Percentiles rank a stretch among this genome's conserved stretches.
These are phyloP conservation scores for Candida morakotiae DNA, from an alignment of 805 yeast genomes.

Conservation along the genomic window DNA sequence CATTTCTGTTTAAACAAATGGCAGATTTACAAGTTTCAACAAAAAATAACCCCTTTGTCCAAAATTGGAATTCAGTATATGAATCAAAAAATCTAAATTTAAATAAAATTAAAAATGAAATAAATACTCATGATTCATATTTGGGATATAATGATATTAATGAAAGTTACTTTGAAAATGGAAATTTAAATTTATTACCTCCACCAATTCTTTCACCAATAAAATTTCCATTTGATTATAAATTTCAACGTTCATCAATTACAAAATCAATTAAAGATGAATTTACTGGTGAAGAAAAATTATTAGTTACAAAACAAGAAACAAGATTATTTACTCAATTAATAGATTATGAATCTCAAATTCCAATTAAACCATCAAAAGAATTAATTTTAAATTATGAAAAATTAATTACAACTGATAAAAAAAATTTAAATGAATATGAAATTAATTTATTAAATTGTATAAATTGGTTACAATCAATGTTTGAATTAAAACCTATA, in stretches of 20 bases:
- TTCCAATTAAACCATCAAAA: slow-evolving; percentile 49
- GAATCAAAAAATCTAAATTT: slow-evolving; percentile 21
- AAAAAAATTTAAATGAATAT: slow-evolving; percentile 7
- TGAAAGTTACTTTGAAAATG: slow-evolving; percentile 20
- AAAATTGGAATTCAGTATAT: slow-evolving; percentile 24
- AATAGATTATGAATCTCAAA: slow-evolving; percentile 42
- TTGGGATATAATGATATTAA: slow-evolving; percentile 12
- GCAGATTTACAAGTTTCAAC: slow-evolving; percentile 82
- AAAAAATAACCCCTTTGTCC: slow-evolving; percentile 40
- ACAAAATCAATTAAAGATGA: slow-evolving; percentile 45
- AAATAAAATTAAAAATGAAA: slow-evolving; percentile 18
- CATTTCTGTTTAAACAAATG: slow-evolving; percentile 76
- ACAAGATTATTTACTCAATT: slow-evolving; percentile 52
- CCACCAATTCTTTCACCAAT: slow-evolving; percentile 81
- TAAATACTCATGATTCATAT: slow-evolving; percentile 26
- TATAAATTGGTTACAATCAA: slow-evolving; percentile 35
- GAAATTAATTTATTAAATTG: slow-evolving; percentile 16
- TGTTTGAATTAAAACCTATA: slow-evolving; percentile 72
- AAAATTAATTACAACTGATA: slow-evolving; percentile 29
- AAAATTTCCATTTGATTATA: slow-evolving; percentile 72
- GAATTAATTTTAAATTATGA: slow-evolving; percentile 37
- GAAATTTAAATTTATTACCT: slow-evolving; percentile 68
- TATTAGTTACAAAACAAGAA: slow-evolving; percentile 41
- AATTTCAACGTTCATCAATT: slow-evolving; percentile 68
- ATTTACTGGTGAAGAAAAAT: slow-evolving; percentile 55